phyloP scores from a whole-genome alignment of 768 basidiomycete genomes.

The Royoungia palumana region DNA sequence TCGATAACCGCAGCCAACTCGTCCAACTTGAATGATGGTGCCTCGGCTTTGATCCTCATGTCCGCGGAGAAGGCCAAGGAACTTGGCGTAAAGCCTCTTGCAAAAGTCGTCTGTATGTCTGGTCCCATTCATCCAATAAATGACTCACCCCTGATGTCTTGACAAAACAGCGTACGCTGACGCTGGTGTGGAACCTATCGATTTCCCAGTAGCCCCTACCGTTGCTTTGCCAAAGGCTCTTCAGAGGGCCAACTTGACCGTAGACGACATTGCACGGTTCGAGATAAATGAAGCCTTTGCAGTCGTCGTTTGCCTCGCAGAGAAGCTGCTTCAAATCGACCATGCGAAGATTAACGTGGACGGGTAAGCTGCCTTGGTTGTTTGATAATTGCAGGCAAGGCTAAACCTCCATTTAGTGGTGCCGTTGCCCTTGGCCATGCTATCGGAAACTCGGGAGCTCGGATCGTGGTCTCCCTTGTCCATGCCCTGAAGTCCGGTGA shows the following conservation, averaged over 20 bases:
- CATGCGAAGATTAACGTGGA: slow-evolving; percentile 87
- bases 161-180: slow-evolving; percentile 80
- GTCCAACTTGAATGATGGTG: slow-evolving; percentile 92
- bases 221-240: slow-evolving; percentile 87
- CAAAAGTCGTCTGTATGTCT: slow-evolving; percentile 85
- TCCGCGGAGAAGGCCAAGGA: slow-evolving; percentile 90
- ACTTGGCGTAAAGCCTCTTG: slow-evolving; percentile 88
- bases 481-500: slow-evolving; percentile 90
- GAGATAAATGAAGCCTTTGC: slow-evolving; percentile 99
- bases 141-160: slow-evolving; percentile 3
- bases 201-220: slow-evolving; percentile 95
- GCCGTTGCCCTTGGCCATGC: slow-evolving; percentile 96
- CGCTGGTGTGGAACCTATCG: slow-evolving; percentile 92
- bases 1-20: slow-evolving; percentile 97
- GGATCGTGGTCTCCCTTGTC: slow-evolving; percentile 89
- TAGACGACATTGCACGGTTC: slow-evolving; percentile 84
- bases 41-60: slow-evolving; percentile 92
- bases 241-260: slow-evolving; percentile 76
- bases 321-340: slow-evolving; percentile 83
- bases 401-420: slow-evolving; percentile 53
- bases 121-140: not conserved
- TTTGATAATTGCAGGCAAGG: slow-evolving; percentile 4
- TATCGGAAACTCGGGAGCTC: slow-evolving; percentile 92
- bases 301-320: slow-evolving; percentile 85
- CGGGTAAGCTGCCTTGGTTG: slow-evolving; percentile 51